A percentile compares a stretch with the other conserved stretches of the same genome.
phyloP scores from a whole-genome alignment of 1,284 basidiomycete genomes.

The Trametes sp. region DNA sequence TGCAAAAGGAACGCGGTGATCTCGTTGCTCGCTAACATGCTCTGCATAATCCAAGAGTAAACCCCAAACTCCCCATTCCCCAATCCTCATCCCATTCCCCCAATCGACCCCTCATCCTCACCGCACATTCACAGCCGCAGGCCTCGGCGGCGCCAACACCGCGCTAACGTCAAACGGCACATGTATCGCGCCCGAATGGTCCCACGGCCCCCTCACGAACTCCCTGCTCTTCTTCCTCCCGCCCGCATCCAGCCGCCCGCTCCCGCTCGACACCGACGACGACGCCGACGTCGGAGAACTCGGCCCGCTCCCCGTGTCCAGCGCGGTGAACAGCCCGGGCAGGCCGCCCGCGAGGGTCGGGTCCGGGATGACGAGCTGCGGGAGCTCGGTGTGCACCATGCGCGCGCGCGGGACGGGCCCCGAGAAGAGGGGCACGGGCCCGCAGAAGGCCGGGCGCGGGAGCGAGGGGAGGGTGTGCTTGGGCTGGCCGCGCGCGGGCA shows the following conservation, averaged over 20 bases:
- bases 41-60: constrained; percentile 9
- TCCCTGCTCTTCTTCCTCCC: constrained; percentile 28
- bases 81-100: not conserved
- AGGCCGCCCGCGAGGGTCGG: not conserved
- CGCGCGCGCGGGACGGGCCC: constrained; percentile 37
- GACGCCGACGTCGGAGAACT: constrained; percentile 38
- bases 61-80: not conserved
- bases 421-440: constrained; percentile 14
- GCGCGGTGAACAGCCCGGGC: constrained; percentile 9
- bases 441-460: constrained; percentile 42
- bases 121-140: constrained; percentile 37
- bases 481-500: constrained; percentile 39
- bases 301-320: constrained; percentile 27
- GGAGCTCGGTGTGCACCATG: constrained; percentile 32
- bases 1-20: constrained; percentile 5
- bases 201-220: constrained; percentile 41
- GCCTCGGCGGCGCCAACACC: constrained; percentile 38
- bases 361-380: constrained; percentile 27
- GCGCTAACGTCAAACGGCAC: constrained; percentile 39
- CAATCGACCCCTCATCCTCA: constrained; percentile 5
- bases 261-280: constrained; percentile 27
- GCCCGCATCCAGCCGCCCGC: constrained; percentile 3
- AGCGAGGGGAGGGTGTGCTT: constrained; percentile 43
- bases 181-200: constrained; percentile 38
- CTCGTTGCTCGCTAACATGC: not conserved